These are phyloP conservation scores for Phytophthora kernoviae DNA, from an alignment of 352 stramenopile genomes.

Conservation along the genomic window DNA sequence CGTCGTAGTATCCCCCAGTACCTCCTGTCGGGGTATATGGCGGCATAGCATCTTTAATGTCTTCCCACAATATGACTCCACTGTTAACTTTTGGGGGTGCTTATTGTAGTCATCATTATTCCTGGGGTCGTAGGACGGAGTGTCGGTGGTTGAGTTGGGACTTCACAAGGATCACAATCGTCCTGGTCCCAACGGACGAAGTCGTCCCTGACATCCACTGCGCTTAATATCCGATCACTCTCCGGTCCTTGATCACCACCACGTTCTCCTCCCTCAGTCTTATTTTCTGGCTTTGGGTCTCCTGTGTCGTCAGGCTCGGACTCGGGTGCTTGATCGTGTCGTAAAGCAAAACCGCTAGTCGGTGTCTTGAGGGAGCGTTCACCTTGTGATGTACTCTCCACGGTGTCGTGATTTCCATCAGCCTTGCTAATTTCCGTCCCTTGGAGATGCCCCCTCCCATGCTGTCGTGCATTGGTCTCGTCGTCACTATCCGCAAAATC, in stretches of 20 bases:
- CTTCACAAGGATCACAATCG: slow-evolving; percentile 22
- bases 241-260: background rate
- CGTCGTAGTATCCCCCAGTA: background rate
- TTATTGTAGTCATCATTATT: slow-evolving; percentile 12
- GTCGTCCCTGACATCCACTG: slow-evolving; percentile 4
- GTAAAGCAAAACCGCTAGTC: background rate
- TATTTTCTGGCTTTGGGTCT: background rate
- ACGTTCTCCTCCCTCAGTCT: background rate
- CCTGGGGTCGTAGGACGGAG: slow-evolving; percentile 10
- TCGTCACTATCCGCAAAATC: background rate
- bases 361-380: too few species aligned
- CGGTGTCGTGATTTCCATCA: background rate
- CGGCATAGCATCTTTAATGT: slow-evolving; percentile 1
- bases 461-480: background rate
- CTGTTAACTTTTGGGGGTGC: slow-evolving; percentile 12
- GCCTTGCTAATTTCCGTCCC: background rate
- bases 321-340: background rate
- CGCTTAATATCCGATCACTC: background rate
- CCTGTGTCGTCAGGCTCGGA: background rate
- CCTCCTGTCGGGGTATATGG: background rate
- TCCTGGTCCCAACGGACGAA: slow-evolving; percentile 22
- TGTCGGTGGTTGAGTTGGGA: slow-evolving; percentile 19
- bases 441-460: slow-evolving; percentile 1
- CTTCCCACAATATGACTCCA: slow-evolving; percentile 10
- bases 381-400: background rate